Base-by-base conservation (phyloP, 2,329 filamentous ascomycete species). In the Setomelanomma holmii region DNA sequence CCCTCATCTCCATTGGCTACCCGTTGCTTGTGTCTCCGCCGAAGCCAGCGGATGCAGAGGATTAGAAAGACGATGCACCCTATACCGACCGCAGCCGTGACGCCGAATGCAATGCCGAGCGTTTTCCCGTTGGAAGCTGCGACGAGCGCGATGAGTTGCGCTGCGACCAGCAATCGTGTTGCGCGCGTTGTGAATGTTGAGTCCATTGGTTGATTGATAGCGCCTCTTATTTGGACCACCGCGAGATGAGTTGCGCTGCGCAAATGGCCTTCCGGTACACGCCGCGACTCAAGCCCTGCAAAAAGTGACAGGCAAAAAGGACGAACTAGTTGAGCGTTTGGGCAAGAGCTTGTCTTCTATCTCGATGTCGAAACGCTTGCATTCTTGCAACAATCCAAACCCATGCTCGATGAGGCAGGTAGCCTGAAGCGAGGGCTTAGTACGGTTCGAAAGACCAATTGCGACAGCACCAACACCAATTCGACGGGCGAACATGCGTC, bases 41-140 rank as follows among this genome's bases (percentile, higher is more conserved):
- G 41, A 33, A 44, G 23, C 23, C 27, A 44, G n/a, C 11, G 27
- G 23, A 44, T 44, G 23, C 17, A 44, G 6, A 44, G 41, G 11
- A 44, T 16, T 4, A 44, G 24, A 3, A 21, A 33, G 16, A 44
- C 11, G 11, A 44, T 19, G 4, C 41, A 22, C 41, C 20, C n/a
- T 19, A 34, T 16, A 5, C 41, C 41, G 21, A 44, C 4, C 10
- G 16, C 41, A 5, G 41, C 21, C 11, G 21, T 33, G n/a, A 44
- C 11, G 4, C 41, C 41, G 14, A 33, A 44, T 33, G 41, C 27
- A 17, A 44, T 22, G 10, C 17, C 24, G 8, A 44, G n/a, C n/a
- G 41, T n/a, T 20, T 23, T 27, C 11, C 22, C 22, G 20, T 44
- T 33, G 41, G 24, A 11, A 5, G 41, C 23, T 44, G 24, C n/a